phyloP scores from a whole-genome alignment of 306 rosid species.

The Boehmeria nivea region DNA sequence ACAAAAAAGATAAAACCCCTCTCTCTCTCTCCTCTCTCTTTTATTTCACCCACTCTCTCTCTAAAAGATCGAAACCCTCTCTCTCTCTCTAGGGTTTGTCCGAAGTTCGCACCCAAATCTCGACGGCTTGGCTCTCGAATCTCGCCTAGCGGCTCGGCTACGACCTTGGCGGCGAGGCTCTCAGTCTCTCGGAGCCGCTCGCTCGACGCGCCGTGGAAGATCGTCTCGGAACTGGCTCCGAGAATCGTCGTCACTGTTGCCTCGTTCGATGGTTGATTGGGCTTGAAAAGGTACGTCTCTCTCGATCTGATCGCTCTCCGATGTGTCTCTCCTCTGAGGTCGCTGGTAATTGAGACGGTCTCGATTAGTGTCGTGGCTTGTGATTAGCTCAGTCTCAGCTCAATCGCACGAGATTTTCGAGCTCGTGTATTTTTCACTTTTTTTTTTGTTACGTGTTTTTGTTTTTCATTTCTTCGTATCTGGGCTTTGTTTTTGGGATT shows the following conservation, averaged over 20 bases:
- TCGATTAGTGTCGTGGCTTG: slow-evolving; percentile 27
- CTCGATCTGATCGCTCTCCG: background rate
- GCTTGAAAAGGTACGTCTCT: slow-evolving; percentile 8
- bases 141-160: slow-evolving; percentile 26
- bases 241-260: slow-evolving; percentile 3
- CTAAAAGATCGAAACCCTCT: slow-evolving; percentile 29
- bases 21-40: slow-evolving; percentile 18
- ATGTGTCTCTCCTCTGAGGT: slow-evolving; percentile 8
- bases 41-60: slow-evolving; percentile 33
- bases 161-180: slow-evolving; percentile 15
- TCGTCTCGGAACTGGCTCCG: slow-evolving; percentile 27
- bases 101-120: slow-evolving; percentile 53
- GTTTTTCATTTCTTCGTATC: slow-evolving; percentile 34
- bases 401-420: slow-evolving; percentile 24
- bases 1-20: slow-evolving; percentile 38
- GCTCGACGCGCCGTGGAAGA: slow-evolving; percentile 36
- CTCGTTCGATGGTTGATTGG: slow-evolving; percentile 5
- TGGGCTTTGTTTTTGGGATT: slow-evolving; percentile 38
- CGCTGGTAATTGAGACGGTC: slow-evolving; percentile 26
- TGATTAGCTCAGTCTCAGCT: slow-evolving; percentile 20
- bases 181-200: slow-evolving; percentile 28
- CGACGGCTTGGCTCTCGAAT: slow-evolving; percentile 27
- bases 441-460: slow-evolving; percentile 50
- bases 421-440: slow-evolving; percentile 46
- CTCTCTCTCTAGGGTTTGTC: slow-evolving; percentile 75